These are phyloP conservation scores for Thamnidium elegans DNA, from an alignment of 192 early-diverging fungal species.

Conservation along the genomic window DNA sequence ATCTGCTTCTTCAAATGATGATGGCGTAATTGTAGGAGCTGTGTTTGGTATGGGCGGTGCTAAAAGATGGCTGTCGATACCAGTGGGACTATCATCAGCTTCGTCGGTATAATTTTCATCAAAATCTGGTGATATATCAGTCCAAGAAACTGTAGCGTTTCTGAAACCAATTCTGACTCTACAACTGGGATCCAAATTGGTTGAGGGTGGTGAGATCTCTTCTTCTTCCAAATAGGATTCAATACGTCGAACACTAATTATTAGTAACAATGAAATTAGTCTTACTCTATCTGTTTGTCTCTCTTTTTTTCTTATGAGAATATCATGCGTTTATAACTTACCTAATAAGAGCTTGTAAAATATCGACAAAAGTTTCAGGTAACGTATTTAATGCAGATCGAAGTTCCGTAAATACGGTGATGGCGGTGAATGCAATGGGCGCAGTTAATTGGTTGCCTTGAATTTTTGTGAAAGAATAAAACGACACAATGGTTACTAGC, in stretches of 20 bases:
- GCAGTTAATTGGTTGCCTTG: slow-evolving; percentile 60
- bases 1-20: slow-evolving; percentile 8
- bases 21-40: too few species aligned
- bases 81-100: slow-evolving; percentile 77
- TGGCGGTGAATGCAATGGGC: slow-evolving; percentile 64
- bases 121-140: slow-evolving; percentile 2
- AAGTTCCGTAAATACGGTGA: slow-evolving; percentile 59
- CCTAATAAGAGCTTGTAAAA: slow-evolving; percentile 25
- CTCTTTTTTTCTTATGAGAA: background rate
- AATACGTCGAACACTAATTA: slow-evolving; percentile 54
- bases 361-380: slow-evolving; percentile 27
- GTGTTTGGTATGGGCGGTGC: too few species aligned
- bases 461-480: slow-evolving; percentile 55
- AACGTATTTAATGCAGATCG: slow-evolving; percentile 45
- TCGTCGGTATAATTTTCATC: slow-evolving; percentile 53
- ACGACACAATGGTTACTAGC: slow-evolving; percentile 57
- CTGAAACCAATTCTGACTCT: slow-evolving; percentile 39
- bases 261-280: background rate
- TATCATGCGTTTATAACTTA: background rate
- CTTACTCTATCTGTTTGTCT: background rate
- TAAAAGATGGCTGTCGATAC: slow-evolving; percentile 45
- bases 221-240: slow-evolving; percentile 72
- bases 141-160: slow-evolving; percentile 50
- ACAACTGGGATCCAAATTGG: slow-evolving; percentile 3
- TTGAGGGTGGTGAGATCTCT: slow-evolving; percentile 58